A percentile compares a stretch with the other conserved stretches of the same genome.
These are phyloP conservation scores for Fraxinus dipetala DNA, from an alignment of 305 asterid species.

Conservation along the genomic window DNA sequence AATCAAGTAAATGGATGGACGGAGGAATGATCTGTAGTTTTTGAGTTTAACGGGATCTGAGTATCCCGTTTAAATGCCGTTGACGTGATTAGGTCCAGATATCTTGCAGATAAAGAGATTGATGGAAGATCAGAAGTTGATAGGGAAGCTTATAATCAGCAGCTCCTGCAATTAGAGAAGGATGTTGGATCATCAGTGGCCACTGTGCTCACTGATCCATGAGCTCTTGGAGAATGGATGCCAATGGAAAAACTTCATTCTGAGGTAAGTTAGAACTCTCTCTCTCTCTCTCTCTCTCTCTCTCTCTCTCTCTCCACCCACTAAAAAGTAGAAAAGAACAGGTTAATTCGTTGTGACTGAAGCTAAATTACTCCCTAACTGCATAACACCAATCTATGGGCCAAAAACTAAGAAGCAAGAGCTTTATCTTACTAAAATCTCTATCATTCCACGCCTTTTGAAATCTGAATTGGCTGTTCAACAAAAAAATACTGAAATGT, in stretches of 20 bases:
- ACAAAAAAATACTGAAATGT: neutral
- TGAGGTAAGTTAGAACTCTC: conserved; percentile 43
- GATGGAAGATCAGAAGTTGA: conserved; percentile 68
- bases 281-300: neutral
- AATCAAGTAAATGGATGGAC: neutral
- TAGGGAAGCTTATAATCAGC: conserved; percentile 82
- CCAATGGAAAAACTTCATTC: conserved; percentile 88
- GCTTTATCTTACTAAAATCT: neutral
- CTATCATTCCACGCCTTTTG: neutral
- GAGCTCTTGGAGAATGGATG: conserved; percentile 98
- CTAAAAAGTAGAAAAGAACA: neutral
- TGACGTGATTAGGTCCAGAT: conserved; percentile 15
- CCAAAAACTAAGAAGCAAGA: neutral
- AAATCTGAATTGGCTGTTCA: neutral
- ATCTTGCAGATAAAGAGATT: conserved; percentile 60
- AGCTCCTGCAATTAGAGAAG: conserved; percentile 73
- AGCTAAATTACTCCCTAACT: neutral
- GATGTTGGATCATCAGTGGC: conserved; percentile 97
- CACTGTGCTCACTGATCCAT: conserved; percentile 76
- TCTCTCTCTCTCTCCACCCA: neutral
- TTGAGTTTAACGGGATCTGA: neutral
- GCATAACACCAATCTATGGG: neutral
- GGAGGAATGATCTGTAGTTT: neutral
- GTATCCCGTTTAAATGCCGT: neutral
- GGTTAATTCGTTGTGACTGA: neutral